Conservation (phyloP, 164 flowering plant species). For the Santalum album region DNA sequence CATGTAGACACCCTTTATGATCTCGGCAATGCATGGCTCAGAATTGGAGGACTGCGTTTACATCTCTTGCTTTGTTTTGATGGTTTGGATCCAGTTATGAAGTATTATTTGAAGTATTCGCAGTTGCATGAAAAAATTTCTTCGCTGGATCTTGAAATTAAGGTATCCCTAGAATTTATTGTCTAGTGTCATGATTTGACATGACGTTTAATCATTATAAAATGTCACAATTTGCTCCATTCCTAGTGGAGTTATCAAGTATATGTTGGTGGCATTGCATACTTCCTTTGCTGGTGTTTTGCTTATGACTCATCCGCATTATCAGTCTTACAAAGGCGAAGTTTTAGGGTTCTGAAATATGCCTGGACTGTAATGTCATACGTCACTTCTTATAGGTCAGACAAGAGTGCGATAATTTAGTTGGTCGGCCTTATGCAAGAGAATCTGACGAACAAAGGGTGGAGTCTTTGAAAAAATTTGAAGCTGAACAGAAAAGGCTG, state of each 20-base stretch:
- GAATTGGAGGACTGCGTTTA: constrained; percentile 64
- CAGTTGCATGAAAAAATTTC: constrained; percentile 48
- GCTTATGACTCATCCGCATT: too few species aligned
- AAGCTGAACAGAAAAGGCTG: constrained; percentile 34
- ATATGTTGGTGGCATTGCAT: neutral
- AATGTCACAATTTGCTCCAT: neutral
- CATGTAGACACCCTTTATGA: constrained; percentile 28
- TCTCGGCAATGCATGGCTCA: constrained; percentile 61
- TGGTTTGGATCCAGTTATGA: constrained; percentile 68
- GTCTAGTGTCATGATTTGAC: too few species aligned
- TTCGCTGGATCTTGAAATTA: constrained; percentile 54
- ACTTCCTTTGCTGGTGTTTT: too few species aligned
- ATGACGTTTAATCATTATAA: neutral
- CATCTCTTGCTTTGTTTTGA: constrained; percentile 50
- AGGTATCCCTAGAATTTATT: constrained; percentile 31
- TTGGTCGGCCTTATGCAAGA: constrained; percentile 37
- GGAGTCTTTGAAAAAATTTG: constrained; percentile 27
- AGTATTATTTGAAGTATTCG: constrained; percentile 49
- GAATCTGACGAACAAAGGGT: constrained; percentile 24
- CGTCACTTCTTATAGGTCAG: constrained; percentile 49
- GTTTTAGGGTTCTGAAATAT: too few species aligned
- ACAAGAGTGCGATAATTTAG: constrained; percentile 50
- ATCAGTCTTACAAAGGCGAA: too few species aligned
- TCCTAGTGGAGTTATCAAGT: too few species aligned
- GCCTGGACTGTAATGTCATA: neutral